A percentile compares a stretch with the other conserved stretches of the same genome.
phyloP scores from a whole-genome alignment of 805 yeast species.

The Schizosaccharomyces japonicus region DNA sequence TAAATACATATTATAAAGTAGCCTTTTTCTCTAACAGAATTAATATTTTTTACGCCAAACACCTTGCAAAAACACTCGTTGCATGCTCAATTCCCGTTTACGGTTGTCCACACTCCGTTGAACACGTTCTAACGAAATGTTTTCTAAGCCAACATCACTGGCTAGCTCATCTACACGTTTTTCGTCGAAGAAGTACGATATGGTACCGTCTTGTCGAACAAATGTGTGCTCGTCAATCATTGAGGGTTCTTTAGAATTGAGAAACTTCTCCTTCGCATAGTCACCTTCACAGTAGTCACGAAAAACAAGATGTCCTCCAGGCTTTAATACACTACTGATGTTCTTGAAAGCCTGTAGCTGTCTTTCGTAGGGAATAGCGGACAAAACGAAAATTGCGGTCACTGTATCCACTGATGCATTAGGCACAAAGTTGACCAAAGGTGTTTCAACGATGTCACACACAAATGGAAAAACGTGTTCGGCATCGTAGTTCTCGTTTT shows the following conservation, averaged over 20 bases:
- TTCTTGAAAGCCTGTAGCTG: not conserved
- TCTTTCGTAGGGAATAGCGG: slow-evolving; percentile 1
- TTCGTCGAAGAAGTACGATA: not conserved
- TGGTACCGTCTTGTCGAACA: slow-evolving; percentile 6
- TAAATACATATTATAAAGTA: too few species aligned
- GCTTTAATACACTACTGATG: not conserved
- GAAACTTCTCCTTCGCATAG: not conserved
- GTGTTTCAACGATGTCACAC: not conserved
- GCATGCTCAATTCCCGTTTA: not conserved
- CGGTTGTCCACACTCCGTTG: slow-evolving; percentile 2
- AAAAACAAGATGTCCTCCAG: not conserved
- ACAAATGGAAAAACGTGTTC: not conserved
- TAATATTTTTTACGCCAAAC: slow-evolving; percentile 1
- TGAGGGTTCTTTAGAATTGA: not conserved
- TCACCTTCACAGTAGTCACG: slow-evolving; percentile 3
- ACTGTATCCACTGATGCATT: not conserved
- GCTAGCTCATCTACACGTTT: not conserved
- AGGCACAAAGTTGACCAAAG: not conserved
- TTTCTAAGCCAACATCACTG: not conserved
- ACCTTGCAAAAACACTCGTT: slow-evolving; percentile 3
- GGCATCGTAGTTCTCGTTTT: not conserved
- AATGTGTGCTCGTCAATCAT: slow-evolving; percentile 1
- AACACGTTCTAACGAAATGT: slow-evolving; percentile 2
- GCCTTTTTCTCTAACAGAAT: too few species aligned
- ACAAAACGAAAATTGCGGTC: not conserved